Conservation (phyloP, 169 alveolate genomes). For the Amoebophrya sp. region DNA sequence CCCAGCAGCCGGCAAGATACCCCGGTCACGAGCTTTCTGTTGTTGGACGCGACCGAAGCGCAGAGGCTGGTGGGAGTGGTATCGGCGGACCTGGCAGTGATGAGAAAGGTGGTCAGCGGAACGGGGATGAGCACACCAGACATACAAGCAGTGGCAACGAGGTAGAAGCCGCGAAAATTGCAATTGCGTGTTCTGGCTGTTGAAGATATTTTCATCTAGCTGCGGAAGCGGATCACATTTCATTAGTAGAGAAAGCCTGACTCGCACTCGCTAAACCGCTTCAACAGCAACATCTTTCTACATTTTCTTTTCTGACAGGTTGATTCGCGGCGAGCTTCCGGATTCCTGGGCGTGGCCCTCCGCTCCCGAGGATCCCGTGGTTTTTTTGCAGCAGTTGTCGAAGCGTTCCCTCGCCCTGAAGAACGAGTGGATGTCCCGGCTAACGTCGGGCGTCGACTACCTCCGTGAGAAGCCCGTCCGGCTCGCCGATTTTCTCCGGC, state of each 20-base stretch:
- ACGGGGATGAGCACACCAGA: conserved; percentile 28
- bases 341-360: conserved; percentile 32
- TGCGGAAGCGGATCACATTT: background rate
- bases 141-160: background rate
- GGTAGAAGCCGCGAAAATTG: too few species aligned
- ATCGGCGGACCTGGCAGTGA: conserved; percentile 54
- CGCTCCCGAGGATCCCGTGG: conserved; percentile 28
- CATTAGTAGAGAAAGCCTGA: background rate
- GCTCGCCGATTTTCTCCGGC: conserved; percentile 66
- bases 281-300: conserved; percentile 60
- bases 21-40: background rate
- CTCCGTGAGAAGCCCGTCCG: conserved; percentile 26
- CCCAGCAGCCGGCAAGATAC: background rate
- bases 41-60: background rate
- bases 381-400: conserved; percentile 23
- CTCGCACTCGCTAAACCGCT: conserved; percentile 17
- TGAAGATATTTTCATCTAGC: too few species aligned
- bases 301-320: conserved; percentile 35
- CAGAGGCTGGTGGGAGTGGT: conserved; percentile 39
- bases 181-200: too few species aligned
- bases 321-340: conserved; percentile 18
- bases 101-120: conserved; percentile 23
- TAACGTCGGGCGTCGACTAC: background rate
- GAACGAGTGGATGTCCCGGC: background rate
- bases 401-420: conserved; percentile 27